Evolutionary conservation across 345 rosid genomes (phyloP).

Genomic region (Lepidium didymum): DNA sequence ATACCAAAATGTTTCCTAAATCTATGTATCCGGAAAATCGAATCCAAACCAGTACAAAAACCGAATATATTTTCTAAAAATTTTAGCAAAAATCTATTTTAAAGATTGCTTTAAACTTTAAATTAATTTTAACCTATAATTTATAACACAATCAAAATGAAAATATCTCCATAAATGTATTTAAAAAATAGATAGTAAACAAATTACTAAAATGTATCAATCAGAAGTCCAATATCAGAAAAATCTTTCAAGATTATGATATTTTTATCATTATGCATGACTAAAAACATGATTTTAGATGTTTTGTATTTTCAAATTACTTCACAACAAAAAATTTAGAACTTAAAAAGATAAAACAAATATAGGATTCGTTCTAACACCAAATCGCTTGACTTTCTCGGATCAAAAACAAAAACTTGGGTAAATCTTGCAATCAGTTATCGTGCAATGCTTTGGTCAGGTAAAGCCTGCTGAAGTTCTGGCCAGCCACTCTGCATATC

Average conservation of each 20-base stretch:
- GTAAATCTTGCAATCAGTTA: conserved; percentile 28
- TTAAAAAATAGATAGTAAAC: background rate
- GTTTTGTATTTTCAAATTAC: background rate
- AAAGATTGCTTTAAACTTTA: no score
- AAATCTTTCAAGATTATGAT: background rate
- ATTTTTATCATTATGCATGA: background rate
- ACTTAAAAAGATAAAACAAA: background rate
- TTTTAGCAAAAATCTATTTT: no score
- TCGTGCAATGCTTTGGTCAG: conserved; percentile 87
- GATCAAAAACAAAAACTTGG: background rate
- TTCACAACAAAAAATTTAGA: background rate
- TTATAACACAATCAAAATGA: no score
- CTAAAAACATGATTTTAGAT: background rate
- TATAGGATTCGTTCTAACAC: background rate
- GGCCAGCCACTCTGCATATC: conserved; percentile 82
- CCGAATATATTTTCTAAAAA: no score
- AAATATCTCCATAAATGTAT: no score
- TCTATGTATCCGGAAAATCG: no score
- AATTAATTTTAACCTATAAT: no score
- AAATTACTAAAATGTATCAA: background rate
- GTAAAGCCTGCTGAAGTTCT: conserved; percentile 78
- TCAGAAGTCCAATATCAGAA: background rate
- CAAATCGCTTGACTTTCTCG: background rate
- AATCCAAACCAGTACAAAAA: no score
- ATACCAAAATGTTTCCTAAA: no score